Percentiles rank a stretch among this genome's conserved stretches.
Conservation (phyloP, 148 eudicot species). For the Vaccinium corymbosum region DNA sequence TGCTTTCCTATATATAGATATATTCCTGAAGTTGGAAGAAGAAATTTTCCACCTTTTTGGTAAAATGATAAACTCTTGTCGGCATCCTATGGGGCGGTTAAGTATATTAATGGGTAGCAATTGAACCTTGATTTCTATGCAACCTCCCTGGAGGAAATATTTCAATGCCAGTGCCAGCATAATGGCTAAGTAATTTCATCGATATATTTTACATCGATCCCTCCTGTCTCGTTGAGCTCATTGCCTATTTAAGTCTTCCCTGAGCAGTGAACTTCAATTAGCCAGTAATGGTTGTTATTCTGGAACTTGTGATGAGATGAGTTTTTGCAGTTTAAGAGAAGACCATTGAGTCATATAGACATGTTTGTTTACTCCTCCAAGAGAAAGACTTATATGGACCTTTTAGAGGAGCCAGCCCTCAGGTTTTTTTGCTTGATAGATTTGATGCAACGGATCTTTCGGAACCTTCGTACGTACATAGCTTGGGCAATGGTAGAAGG, state of each 20-base stretch:
- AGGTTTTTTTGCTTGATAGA: neutral
- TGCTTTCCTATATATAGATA: neutral
- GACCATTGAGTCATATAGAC: neutral
- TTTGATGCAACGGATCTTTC: neutral
- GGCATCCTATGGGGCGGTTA: neutral
- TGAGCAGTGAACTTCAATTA: neutral
- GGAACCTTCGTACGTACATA: neutral
- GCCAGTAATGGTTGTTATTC: neutral
- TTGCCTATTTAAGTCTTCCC: neutral
- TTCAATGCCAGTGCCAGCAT: neutral
- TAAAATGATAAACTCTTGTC: neutral
- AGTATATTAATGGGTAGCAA: neutral
- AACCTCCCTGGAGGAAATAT: neutral
- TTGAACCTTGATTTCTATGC: neutral
- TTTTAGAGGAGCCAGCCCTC: neutral
- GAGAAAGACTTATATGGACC: neutral
- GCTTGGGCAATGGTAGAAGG: conserved; percentile 1
- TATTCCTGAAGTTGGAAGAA: neutral
- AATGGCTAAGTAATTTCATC: neutral
- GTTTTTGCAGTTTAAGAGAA: neutral
- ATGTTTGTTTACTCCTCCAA: neutral
- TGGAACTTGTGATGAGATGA: neutral
- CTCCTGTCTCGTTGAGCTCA: neutral
- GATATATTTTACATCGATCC: neutral
- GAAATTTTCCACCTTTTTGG: neutral